These are phyloP conservation scores for Talaromyces adpressus DNA, from an alignment of 495 filamentous ascomycete genomes.

Conservation along the genomic window DNA sequence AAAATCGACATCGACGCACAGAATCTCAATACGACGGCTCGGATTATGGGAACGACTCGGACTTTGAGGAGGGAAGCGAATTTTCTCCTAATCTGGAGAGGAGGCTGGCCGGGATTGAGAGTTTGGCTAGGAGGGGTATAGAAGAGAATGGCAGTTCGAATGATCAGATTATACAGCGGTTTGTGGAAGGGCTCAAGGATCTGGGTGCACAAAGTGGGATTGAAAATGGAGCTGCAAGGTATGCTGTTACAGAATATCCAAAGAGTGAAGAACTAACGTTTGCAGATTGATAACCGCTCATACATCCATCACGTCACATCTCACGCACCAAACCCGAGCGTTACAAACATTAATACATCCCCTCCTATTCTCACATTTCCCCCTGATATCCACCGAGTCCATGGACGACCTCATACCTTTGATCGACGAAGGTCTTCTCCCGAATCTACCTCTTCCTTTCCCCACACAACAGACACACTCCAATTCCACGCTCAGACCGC, in stretches of 20 bases:
- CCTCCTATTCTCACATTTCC: slow-evolving; percentile 44
- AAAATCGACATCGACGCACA: slow-evolving; percentile 30
- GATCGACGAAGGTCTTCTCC: slow-evolving; percentile 48
- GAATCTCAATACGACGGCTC: slow-evolving; percentile 51
- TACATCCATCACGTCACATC: slow-evolving; percentile 73
- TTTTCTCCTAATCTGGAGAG: slow-evolving; percentile 67
- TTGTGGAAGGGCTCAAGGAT: slow-evolving; percentile 68
- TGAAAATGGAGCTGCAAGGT: slow-evolving; percentile 76
- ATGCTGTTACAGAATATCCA: slow-evolving; percentile 12
- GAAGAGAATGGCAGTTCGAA: slow-evolving; percentile 62
- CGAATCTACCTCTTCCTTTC: slow-evolving; percentile 41
- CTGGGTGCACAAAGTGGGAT: slow-evolving; percentile 74
- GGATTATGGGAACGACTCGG: slow-evolving; percentile 61
- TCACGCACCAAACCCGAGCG: slow-evolving; percentile 75
- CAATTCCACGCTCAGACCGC: slow-evolving; percentile 39
- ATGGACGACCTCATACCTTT: slow-evolving; percentile 62
- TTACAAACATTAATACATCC: slow-evolving; percentile 75
- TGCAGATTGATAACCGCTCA: slow-evolving; percentile 79
- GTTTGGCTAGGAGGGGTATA: slow-evolving; percentile 61
- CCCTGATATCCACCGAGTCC: slow-evolving; percentile 55
- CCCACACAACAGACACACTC: slow-evolving; percentile 46
- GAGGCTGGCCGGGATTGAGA: slow-evolving; percentile 71
- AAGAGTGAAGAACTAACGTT: slow-evolving; percentile 14
- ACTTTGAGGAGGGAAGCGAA: slow-evolving; percentile 58
- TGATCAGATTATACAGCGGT: slow-evolving; percentile 62